These are phyloP conservation scores for Globisporangium nodosum DNA, from an alignment of 352 stramenopile species.

Conservation along the genomic window DNA sequence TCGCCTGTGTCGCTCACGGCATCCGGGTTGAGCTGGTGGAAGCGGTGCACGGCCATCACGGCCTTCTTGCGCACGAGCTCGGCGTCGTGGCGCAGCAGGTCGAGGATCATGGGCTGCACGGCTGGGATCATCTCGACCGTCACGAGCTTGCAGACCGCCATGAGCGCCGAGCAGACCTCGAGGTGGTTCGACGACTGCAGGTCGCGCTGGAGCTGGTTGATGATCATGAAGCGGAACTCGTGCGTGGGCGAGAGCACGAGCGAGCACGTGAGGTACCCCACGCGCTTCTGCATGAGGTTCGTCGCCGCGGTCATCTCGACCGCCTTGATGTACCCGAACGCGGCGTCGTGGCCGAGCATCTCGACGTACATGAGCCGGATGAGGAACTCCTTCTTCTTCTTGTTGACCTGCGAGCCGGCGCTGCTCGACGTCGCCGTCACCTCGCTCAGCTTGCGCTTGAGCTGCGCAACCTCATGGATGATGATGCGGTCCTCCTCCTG, in stretches of 20 bases:
- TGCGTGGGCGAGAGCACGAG: constrained; percentile 97
- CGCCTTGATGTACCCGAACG: constrained; percentile 98
- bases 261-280: constrained; percentile 94
- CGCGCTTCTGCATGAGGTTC: constrained; percentile 98
- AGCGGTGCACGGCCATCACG: constrained; percentile 97
- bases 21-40: constrained; percentile 97
- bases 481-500: constrained; percentile 99
- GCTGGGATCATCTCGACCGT: constrained; percentile 99
- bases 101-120: constrained; percentile 92
- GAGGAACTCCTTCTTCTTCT: constrained; percentile 99
- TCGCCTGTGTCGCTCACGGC: constrained; percentile 87
- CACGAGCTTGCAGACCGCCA: constrained; percentile 94
- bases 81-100: constrained; percentile 93
- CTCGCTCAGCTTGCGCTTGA: constrained; percentile 95
- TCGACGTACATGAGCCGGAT: constrained; percentile 99
- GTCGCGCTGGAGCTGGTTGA: constrained; percentile 98
- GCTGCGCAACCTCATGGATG: constrained; percentile 90
- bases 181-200: constrained; percentile 89
- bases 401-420: constrained; percentile 79
- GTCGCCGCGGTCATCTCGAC: constrained; percentile 97
- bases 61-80: constrained; percentile 99
- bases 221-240: constrained; percentile 99
- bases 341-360: constrained; percentile 99
- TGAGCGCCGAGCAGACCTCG: constrained; percentile 94
- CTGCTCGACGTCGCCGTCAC: constrained; percentile 71